Evolutionary conservation across 2,329 filamentous ascomycete species (phyloP).

Genomic region (Eutypella sp.): DNA sequence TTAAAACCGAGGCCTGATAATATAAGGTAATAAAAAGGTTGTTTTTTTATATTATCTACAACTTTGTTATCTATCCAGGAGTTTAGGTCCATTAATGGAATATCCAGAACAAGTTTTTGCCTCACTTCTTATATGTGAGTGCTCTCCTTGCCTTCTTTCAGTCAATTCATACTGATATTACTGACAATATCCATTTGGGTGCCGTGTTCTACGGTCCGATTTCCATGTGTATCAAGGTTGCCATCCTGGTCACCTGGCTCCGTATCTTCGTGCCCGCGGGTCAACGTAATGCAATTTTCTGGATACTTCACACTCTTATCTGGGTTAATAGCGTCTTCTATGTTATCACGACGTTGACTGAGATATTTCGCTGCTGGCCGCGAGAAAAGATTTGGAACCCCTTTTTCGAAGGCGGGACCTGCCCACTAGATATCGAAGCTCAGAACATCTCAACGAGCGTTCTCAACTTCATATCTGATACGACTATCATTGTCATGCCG

Average conservation of each 20-base stretch:
- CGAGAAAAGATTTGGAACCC: conserved; percentile 1
- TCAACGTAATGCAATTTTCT: neutral
- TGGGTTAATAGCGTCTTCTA: conserved; percentile 6
- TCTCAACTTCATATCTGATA: conserved; percentile 14
- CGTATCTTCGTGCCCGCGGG: neutral
- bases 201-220: neutral
- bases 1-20: too few species aligned
- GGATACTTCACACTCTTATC: neutral
- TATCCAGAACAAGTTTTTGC: neutral
- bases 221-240: neutral
- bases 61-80: neutral
- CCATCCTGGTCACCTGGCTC: neutral
- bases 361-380: conserved; percentile 12
- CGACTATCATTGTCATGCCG: conserved; percentile 10
- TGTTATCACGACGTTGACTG: conserved; percentile 11
- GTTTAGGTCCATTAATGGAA: neutral
- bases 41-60: neutral
- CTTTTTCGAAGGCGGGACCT: conserved; percentile 4
- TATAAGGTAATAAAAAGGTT: too few species aligned
- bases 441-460: conserved; percentile 11
- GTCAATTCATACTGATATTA: neutral
- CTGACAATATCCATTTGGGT: neutral
- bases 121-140: neutral
- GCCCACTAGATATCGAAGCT: conserved; percentile 9
- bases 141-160: neutral